Base-by-base conservation (phyloP, 2,329 filamentous ascomycete genomes). In the Diaporthe australafricana region DNA sequence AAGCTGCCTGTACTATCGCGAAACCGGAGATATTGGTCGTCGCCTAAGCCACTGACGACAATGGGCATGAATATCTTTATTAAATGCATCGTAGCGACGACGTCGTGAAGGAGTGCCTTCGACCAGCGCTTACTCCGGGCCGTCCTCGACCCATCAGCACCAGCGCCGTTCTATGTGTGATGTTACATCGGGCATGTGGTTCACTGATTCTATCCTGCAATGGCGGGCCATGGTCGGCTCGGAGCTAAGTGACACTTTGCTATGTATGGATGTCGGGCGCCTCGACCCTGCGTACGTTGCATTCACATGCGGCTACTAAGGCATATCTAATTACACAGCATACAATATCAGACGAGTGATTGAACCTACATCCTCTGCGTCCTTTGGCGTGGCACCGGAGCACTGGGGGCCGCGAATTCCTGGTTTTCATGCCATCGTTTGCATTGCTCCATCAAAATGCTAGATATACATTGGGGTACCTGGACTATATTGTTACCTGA, bases 321-420 rank as follows among this genome's bases (percentile, higher is more conserved):
- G 60, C 2, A 63, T 42, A 63, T 63, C 60, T 35, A 40, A 63
- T 63, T 48, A 63, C 42, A 63, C 60, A 30, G 60, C 60, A 63
- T 63, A 42, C 3, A 48, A 48, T 38, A 20, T 3, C 16, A 25
- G 60, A 11, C 47, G 60, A 22, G 60, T 48, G 60, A 63, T 42
- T 50, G 60, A 20, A 27, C 60, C 14, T 65, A 65, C 60, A 65
- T 50, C 8, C 7, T 20, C 42, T 20, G n/a, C 25, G 22, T 65
- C 20, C 60, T 50, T 65, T 65, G 48, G 60, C 60, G 47, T 65
- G 30, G 1, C n/a, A 65, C 45, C 35, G n/a, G 30, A 35, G 9
- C 35, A 25, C 30, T 65, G 60, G 3, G 8, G 14, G 14, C n/a
- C 0, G 7, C 25, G 2, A 25, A 7, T 25, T 17, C 20, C n/a